These are phyloP conservation scores for Phytophthora constricta DNA, from an alignment of 352 stramenopile genomes.

Conservation along the genomic window DNA sequence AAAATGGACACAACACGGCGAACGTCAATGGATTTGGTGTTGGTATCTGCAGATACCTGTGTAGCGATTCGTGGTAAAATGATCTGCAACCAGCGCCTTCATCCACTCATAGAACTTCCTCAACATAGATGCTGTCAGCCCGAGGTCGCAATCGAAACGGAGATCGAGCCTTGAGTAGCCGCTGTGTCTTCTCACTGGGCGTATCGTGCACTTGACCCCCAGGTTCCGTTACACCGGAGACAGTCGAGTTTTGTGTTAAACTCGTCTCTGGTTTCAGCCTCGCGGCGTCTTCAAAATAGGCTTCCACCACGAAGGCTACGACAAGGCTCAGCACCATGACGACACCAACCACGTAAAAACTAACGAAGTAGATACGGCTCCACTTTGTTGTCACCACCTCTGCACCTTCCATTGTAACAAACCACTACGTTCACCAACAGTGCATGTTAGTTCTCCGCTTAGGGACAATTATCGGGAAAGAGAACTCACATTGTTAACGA, in stretches of 20 bases:
- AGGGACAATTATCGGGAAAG: no score
- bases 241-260: neutral
- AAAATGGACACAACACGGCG: no score
- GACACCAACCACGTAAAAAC: constrained; percentile 75
- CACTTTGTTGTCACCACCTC: constrained; percentile 58
- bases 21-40: no score
- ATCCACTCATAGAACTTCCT: constrained; percentile 47
- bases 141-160: constrained; percentile 36
- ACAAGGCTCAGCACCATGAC: constrained; percentile 79
- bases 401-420: constrained; percentile 70
- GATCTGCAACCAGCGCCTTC: no score
- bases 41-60: neutral
- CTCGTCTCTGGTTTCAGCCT: neutral
- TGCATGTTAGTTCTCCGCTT: constrained; percentile 4
- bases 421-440: constrained; percentile 49
- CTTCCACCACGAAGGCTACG: constrained; percentile 71
- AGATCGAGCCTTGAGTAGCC: constrained; percentile 26
- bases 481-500: constrained; percentile 83
- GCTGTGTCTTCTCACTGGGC: constrained; percentile 9
- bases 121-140: constrained; percentile 50
- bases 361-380: constrained; percentile 75
- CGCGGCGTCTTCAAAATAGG: constrained; percentile 51
- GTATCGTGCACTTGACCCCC: neutral
- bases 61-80: no score
- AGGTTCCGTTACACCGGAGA: neutral